Evolutionary conservation across 2,329 filamentous ascomycete genomes (phyloP).

Genomic region (Xylariales sp.): DNA sequence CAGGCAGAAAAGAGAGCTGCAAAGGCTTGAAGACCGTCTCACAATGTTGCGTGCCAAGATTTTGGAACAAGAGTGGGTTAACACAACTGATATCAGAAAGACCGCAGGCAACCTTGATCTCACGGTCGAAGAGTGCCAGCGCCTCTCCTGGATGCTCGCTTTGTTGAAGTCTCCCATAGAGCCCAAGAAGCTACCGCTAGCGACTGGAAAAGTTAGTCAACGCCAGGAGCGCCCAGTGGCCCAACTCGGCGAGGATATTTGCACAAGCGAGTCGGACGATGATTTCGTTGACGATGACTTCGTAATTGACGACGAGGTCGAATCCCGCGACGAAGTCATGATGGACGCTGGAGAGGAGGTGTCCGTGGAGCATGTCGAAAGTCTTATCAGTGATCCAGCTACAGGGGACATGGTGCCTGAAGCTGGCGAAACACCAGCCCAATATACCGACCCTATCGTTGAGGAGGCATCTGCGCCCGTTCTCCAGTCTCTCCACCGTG

Average conservation of each 20-base stretch:
- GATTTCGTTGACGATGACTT: constrained; percentile 46
- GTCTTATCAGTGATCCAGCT: no score
- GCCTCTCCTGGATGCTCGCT: constrained; percentile 48
- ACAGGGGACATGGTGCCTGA: no score
- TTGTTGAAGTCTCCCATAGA: no score
- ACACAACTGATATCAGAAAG: constrained; percentile 43
- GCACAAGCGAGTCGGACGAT: constrained; percentile 48
- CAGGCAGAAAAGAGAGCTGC: constrained; percentile 36
- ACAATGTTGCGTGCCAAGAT: constrained; percentile 51
- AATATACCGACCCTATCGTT: no score
- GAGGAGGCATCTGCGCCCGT: no score
- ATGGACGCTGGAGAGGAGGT: no score
- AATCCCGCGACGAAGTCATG: constrained; percentile 3
- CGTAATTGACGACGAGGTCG: constrained; percentile 36
- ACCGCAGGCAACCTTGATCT: constrained; percentile 58
- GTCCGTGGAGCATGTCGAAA: no score
- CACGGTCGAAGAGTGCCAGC: constrained; percentile 58
- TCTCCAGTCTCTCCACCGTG: no score
- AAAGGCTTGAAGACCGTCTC: constrained; percentile 46
- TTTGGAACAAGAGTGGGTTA: constrained; percentile 45
- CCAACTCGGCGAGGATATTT: constrained; percentile 44
- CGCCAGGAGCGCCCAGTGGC: no score
- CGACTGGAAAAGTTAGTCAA: no score
- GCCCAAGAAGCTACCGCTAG: no score
- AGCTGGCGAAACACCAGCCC: no score